phyloP scores from a whole-genome alignment of 306 rosid genomes.

The Leucaena leucocephala region DNA sequence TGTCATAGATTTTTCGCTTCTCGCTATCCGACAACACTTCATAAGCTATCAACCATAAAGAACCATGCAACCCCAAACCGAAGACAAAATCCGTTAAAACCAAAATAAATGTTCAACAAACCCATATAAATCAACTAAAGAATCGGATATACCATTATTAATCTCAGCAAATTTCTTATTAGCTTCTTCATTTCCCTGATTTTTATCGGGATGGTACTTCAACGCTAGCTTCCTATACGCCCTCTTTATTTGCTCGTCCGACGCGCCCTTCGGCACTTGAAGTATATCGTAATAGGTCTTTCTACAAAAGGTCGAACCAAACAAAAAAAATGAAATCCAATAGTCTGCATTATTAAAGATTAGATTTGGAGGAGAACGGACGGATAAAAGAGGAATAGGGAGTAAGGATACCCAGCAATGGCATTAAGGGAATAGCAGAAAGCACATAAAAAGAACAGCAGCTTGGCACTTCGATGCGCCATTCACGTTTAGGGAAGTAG shows the following conservation, averaged over 20 bases:
- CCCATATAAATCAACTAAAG: neutral
- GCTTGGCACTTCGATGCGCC: conserved; percentile 63
- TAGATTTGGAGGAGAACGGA: neutral
- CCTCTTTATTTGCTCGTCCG: conserved; percentile 95
- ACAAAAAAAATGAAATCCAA: conserved; percentile 1
- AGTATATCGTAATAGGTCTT: conserved; percentile 87
- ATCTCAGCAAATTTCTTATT: conserved; percentile 82
- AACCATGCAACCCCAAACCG: conserved; percentile 24
- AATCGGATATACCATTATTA: conserved; percentile 60
- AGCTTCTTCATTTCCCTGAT: conserved; percentile 94
- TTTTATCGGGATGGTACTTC: conserved; percentile 98
- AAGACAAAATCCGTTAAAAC: conserved; percentile 9
- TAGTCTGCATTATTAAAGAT: neutral
- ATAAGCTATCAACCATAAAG: conserved; percentile 57
- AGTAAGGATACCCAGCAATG: conserved; percentile 67
- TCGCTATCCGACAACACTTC: conserved; percentile 87
- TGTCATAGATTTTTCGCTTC: conserved; percentile 85
- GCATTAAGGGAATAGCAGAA: conserved; percentile 64
- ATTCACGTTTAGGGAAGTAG: neutral
- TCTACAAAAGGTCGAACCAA: conserved; percentile 36
- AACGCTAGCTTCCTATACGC: conserved; percentile 93
- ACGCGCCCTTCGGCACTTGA: conserved; percentile 83
- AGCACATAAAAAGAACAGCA: conserved; percentile 57
- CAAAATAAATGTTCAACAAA: neutral
- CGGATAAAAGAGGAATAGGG: neutral